These are phyloP conservation scores for Saccharomycopsis vini DNA, from an alignment of 805 yeast species.

Conservation along the genomic window DNA sequence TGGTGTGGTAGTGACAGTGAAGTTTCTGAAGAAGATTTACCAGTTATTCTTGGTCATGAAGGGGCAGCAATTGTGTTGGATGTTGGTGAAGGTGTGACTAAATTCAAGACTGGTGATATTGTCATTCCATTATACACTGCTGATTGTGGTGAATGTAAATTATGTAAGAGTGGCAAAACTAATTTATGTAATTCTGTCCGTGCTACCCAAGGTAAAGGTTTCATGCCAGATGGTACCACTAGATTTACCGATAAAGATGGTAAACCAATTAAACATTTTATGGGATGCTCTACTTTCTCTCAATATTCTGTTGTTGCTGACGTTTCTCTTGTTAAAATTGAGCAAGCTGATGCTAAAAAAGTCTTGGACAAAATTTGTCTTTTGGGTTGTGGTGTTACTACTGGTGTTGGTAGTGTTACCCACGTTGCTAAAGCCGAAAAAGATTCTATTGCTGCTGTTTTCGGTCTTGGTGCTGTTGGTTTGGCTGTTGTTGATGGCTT, in stretches of 20 bases:
- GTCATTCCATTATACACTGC: slow-evolving; percentile 95
- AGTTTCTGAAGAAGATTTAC: slow-evolving; percentile 62
- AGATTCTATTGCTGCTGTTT: slow-evolving; percentile 76
- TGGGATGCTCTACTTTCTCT: slow-evolving; percentile 97
- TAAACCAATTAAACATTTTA: slow-evolving; percentile 76
- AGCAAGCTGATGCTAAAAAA: slow-evolving; percentile 61
- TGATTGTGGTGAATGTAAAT: slow-evolving; percentile 91
- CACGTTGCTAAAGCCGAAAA: slow-evolving; percentile 84
- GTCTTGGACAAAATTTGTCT: slow-evolving; percentile 81
- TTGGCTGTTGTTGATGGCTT: slow-evolving; percentile 96
- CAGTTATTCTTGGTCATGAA: slow-evolving; percentile 91
- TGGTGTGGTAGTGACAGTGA: slow-evolving; percentile 93
- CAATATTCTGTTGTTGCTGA: slow-evolving; percentile 98
- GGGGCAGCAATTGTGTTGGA: slow-evolving; percentile 97
- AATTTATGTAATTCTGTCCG: slow-evolving; percentile 93
- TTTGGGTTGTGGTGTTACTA: slow-evolving; percentile 97
- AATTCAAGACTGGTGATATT: slow-evolving; percentile 85
- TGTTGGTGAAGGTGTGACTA: slow-evolving; percentile 88
- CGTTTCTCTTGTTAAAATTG: slow-evolving; percentile 88
- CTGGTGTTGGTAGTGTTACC: slow-evolving; percentile 96
- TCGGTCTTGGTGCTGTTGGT: slow-evolving; percentile 98
- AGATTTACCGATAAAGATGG: slow-evolving; percentile 80
- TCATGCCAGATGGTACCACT: slow-evolving; percentile 96
- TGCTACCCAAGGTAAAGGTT: slow-evolving; percentile 96
- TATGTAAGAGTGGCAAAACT: slow-evolving; percentile 92